A percentile compares a stretch with the other conserved stretches of the same genome.
Evolutionary conservation across 805 yeast species (phyloP).

Genomic region (Naumovozyma baii): DNA sequence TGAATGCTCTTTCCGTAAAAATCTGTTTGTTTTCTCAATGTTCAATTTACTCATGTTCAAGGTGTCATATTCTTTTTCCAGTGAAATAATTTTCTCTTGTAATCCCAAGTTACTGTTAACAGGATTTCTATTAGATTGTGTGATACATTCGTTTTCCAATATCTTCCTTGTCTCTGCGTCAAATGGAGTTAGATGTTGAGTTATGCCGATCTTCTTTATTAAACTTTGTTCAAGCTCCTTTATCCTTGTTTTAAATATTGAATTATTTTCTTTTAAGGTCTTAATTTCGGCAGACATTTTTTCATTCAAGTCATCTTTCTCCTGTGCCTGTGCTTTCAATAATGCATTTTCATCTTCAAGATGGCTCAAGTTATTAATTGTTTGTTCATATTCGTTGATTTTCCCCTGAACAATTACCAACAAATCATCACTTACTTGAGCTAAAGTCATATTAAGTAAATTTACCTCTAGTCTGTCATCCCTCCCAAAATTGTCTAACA

Average conservation of each 20-base stretch:
- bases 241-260: neutral
- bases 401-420: neutral
- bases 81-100: neutral
- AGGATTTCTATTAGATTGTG: neutral
- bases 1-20: neutral
- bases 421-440: conserved; percentile 3
- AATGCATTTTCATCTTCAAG: neutral
- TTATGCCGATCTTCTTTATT: neutral
- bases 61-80: neutral
- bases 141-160: neutral
- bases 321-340: neutral
- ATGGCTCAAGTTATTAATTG: neutral
- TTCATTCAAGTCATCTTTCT: neutral
- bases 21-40: neutral
- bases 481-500: too few species aligned
- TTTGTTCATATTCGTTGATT: neutral
- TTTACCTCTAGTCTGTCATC: neutral
- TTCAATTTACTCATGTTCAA: neutral
- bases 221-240: neutral
- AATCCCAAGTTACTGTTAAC: neutral
- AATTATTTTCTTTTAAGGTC: neutral
- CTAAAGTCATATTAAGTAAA: neutral
- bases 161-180: neutral
- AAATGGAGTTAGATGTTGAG: neutral
- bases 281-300: neutral